Evolutionary conservation across 164 flowering plant genomes (phyloP).

Genomic region (Tetracentron sinense): DNA sequence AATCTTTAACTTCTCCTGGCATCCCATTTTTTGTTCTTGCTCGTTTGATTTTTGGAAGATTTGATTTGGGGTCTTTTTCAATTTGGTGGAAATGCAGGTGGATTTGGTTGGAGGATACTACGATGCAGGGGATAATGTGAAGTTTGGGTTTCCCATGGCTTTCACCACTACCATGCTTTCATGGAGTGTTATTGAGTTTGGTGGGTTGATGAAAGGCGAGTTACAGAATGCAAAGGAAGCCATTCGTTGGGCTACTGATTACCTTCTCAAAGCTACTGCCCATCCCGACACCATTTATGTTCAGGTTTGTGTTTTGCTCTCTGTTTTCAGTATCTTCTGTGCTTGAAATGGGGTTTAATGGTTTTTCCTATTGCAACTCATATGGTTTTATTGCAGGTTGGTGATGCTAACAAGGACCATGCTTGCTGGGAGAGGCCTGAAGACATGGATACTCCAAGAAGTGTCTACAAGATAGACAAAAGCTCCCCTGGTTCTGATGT

Average conservation of each 20-base stretch:
- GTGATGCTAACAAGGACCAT: slow-evolving; percentile 83
- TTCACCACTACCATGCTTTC: slow-evolving; percentile 94
- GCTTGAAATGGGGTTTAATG: too few species aligned
- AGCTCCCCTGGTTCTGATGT: slow-evolving; percentile 79
- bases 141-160: slow-evolving; percentile 98
- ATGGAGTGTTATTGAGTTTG: slow-evolving; percentile 92
- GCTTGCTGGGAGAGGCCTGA: slow-evolving; percentile 97
- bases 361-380: not conserved
- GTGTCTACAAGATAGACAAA: slow-evolving; percentile 55
- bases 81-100: slow-evolving; percentile 58
- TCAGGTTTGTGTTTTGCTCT: slow-evolving; percentile 32
- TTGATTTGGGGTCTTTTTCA: slow-evolving; percentile 15
- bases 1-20: too few species aligned
- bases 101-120: slow-evolving; percentile 97
- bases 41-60: not conserved
- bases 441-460: slow-evolving; percentile 93
- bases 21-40: not conserved
- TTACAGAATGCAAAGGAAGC: slow-evolving; percentile 63
- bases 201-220: slow-evolving; percentile 85
- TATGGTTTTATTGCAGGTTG: slow-evolving; percentile 72
- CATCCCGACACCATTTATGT: slow-evolving; percentile 74
- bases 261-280: slow-evolving; percentile 84
- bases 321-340: too few species aligned
- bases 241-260: slow-evolving; percentile 87
- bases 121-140: slow-evolving; percentile 97